Percentiles rank a stretch among this genome's conserved stretches.
These are phyloP conservation scores for Canna indica DNA, from an alignment of 176 grass and related monocot genomes.

Conservation along the genomic window DNA sequence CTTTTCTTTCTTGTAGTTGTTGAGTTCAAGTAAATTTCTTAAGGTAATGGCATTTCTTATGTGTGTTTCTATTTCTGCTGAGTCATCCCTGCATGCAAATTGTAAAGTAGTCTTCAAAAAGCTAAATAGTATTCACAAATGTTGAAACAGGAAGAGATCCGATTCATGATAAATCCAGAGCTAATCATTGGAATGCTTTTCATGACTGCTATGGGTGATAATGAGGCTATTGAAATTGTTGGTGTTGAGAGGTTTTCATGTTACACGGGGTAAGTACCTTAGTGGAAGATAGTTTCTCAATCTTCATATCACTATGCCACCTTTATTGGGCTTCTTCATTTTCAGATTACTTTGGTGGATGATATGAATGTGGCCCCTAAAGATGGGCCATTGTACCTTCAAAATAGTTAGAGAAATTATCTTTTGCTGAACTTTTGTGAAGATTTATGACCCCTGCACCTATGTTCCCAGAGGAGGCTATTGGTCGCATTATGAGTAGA, in stretches of 20 bases:
- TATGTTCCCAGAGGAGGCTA: no score
- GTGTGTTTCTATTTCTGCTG: neutral
- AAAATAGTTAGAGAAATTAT: no score
- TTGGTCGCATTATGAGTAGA: no score
- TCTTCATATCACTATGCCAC: no score
- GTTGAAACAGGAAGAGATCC: constrained; percentile 61
- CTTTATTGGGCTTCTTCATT: no score
- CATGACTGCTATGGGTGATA: constrained; percentile 64
- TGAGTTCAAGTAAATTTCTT: neutral
- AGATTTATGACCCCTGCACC: no score
- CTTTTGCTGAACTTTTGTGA: no score
- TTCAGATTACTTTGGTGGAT: no score
- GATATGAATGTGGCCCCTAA: no score
- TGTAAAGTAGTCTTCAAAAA: neutral
- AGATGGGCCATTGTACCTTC: no score
- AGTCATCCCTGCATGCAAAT: neutral
- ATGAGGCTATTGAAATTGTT: constrained; percentile 86
- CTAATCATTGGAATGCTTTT: constrained; percentile 70
- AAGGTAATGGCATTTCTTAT: neutral
- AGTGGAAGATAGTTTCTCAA: neutral
- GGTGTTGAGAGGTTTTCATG: constrained; percentile 70
- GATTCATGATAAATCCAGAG: constrained; percentile 82
- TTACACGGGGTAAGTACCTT: constrained; percentile 58
- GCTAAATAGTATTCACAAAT: neutral
- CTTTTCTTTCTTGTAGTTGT: neutral